Evolutionary conservation across 345 rosid species (phyloP), one percentile per base, ranked within the genome.

Genomic region (Bruguiera gymnorhiza): DNA sequence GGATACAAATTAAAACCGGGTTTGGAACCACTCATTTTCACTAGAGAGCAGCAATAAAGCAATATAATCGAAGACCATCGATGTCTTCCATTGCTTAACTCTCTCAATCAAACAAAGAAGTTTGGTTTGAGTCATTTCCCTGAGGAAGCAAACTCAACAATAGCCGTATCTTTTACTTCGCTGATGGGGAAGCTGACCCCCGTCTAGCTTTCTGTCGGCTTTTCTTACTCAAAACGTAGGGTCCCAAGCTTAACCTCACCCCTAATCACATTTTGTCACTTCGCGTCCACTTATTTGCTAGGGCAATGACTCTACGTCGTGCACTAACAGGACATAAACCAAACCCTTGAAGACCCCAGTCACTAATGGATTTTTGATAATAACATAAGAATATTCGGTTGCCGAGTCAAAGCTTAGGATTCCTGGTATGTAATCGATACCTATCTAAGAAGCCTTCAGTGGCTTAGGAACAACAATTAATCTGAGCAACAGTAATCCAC

Each of bases 81-180:
- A 1, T 1, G 23, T 48, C 48, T n/a, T 37, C 7, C 18, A 2
- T 37, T 6, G 21, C 8, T 23, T 13, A 37, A 24, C 27, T 37
- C 7, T 9, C 27, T 11, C 23, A 21, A 36, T 37, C 51, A 62
- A 36, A 26, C 48, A 26, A 43, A 13, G 50, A 26, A 46, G 67
- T 63, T 63, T 46, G 67, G 67, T 48, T 46, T 8, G 23, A 18
- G 55, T 63, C 67, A 63, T 43, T 63, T 63, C 67, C 67, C 10
- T 2, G 18, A 4, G 30, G 0, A 46, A 26, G 29, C 50, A 23
- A 26, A 43, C 27, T 24, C 11, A 63, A 23, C 6, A 11, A 23
- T 63, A 51, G 48, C 54, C 29, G 23, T 30, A 23, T 15, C 26
- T 62, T 62, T 24, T 9, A 50, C 23, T 39, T 48, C 53, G 43